A percentile compares a stretch with the other conserved stretches of the same genome.
These are phyloP conservation scores for Nicotiana paniculata DNA, from an alignment of 257 asterid species.

Conservation along the genomic window DNA sequence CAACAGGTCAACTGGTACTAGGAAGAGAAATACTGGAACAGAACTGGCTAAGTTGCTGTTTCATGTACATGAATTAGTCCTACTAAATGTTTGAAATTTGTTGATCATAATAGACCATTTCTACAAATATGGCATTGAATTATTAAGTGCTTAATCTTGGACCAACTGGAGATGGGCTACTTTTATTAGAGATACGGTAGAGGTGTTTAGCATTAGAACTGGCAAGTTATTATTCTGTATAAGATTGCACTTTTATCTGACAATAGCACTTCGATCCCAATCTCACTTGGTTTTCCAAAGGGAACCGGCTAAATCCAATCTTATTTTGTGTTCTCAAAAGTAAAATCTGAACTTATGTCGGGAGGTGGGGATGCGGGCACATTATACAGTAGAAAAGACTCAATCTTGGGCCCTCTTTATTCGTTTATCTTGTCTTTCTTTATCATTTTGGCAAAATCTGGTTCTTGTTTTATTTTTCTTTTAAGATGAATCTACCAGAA, in stretches of 20 bases:
- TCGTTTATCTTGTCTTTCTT: background rate
- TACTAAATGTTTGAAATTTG: background rate
- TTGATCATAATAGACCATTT: background rate
- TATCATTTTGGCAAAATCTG: background rate
- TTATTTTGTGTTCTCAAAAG: background rate
- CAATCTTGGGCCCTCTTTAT: background rate
- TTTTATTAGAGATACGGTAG: background rate
- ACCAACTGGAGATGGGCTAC: background rate
- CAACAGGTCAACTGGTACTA: background rate
- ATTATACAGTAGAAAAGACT: background rate
- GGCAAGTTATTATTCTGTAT: background rate
- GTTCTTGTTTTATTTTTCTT: background rate
- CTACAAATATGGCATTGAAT: background rate
- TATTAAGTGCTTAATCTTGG: background rate
- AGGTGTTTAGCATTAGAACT: background rate
- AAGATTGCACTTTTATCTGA: background rate
- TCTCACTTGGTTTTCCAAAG: background rate
- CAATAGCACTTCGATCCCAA: no score
- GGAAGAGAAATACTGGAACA: background rate
- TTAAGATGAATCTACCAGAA: background rate
- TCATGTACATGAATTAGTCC: background rate
- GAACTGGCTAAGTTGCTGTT: background rate
- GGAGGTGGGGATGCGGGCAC: background rate
- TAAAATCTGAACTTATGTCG: background rate
- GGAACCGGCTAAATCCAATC: background rate